Conservation (phyloP, 164 flowering plant species). For the Vitis riparia region DNA sequence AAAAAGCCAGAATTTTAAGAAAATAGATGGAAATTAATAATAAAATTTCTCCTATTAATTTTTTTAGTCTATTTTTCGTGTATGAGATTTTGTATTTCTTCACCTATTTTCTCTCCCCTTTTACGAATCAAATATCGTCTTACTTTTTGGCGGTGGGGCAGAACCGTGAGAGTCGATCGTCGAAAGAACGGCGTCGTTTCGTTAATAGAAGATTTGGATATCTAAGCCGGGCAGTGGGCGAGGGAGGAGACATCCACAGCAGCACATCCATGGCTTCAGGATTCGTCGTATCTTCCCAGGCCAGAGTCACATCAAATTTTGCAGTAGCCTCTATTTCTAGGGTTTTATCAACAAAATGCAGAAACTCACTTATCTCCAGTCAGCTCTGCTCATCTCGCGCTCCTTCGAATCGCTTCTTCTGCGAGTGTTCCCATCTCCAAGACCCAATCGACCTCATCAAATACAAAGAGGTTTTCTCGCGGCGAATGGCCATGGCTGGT, state of each 20-base stretch:
- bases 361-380: neutral
- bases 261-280: slow-evolving; percentile 17
- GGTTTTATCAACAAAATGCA: neutral
- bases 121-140: too few species aligned
- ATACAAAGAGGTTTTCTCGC: slow-evolving; percentile 50
- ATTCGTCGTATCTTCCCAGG: neutral
- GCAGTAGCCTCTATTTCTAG: slow-evolving; percentile 1
- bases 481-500: slow-evolving; percentile 78
- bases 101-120: too few species aligned
- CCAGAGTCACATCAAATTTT: slow-evolving; percentile 8
- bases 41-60: too few species aligned
- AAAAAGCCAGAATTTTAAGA: too few species aligned
- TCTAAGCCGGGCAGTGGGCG: too few species aligned
- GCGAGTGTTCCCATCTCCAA: slow-evolving; percentile 23
- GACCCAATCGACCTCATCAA: slow-evolving; percentile 27
- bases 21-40: too few species aligned
- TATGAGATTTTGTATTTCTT: too few species aligned
- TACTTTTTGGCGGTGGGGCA: too few species aligned
- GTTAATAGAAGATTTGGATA: too few species aligned
- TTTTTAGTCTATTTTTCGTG: too few species aligned
- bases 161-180: too few species aligned
- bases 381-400: neutral
- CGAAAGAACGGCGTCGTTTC: too few species aligned
- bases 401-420: slow-evolving; percentile 26
- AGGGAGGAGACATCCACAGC: neutral